Evolutionary conservation across 2,329 filamentous ascomycete genomes (phyloP), one percentile per base, ranked within the genome.

Genomic region (Zarea fungicola): DNA sequence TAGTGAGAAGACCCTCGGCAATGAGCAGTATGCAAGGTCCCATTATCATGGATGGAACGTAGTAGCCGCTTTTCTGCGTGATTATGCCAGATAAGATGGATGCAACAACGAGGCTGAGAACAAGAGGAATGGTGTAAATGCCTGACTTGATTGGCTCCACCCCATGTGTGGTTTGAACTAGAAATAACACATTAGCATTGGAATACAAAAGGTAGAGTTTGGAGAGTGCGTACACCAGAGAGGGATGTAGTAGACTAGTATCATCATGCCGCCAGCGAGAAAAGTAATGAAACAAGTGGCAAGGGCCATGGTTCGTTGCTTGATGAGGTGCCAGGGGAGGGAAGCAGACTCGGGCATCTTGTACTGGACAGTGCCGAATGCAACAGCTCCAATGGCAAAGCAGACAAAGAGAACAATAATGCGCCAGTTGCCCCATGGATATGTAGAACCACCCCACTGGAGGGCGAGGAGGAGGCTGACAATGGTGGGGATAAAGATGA

Each of bases 391-490:
- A 14, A 75, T 56, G 1, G 58, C 74, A 50, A 77, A 80, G 9
- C 80, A 54, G 36, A 72, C 65, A 8, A 83, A 69, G n/a, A 83
- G 66, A 7, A 75, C 55, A 42, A 82, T 73, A 47, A 81, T 72
- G 36, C 74, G 72, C 65, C 73, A 74, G 54, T 66, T 70, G 32
- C 60, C 65, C 80, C 79, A 83, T 0, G 66, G 53, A 55, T 80
- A 77, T 3, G 62, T 70, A 3, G 71, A 70, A 4, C 80, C 80
- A 44, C 79, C 80, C 81, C 80, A 85, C 57, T 85, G 77, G 28
- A 86, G 67, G 1, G 81, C 81, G 5, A 86, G 66, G 3, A 85
- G 64, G 31, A 85, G 75, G 53, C 73, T 80, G 13, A 83, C 69
- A 32, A 83, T 72, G 26, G 73, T 73, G 0, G 81, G 80, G 14